Conservation (phyloP, 2,329 filamentous ascomycete genomes). For the Diaporthe velutina region DNA sequence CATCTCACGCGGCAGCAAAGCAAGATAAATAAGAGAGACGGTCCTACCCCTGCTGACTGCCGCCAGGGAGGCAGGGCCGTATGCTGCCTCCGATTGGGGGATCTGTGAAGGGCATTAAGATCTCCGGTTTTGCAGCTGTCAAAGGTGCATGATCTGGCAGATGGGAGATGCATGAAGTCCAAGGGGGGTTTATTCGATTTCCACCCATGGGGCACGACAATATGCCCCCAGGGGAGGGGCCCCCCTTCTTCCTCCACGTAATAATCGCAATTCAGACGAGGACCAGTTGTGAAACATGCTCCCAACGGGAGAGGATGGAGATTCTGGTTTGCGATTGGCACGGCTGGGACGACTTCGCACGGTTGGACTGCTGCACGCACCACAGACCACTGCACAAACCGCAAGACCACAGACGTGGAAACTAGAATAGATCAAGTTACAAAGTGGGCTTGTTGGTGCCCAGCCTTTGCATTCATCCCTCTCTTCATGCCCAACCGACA, state of each 20-base stretch:
- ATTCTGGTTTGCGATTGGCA: slow-evolving; percentile 22
- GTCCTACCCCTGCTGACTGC: slow-evolving; percentile 16
- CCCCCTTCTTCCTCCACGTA: no score
- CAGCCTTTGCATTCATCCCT: neutral
- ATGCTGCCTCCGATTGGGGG: slow-evolving; percentile 22
- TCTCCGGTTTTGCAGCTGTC: slow-evolving; percentile 35
- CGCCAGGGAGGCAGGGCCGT: neutral
- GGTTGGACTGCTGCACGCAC: neutral
- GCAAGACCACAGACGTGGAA: neutral
- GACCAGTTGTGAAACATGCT: slow-evolving; percentile 1
- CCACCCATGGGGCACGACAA: neutral
- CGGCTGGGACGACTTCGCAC: neutral
- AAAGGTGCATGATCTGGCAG: slow-evolving; percentile 34
- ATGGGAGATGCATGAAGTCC: slow-evolving; percentile 22
- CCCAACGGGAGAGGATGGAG: neutral
- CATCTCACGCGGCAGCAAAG: neutral
- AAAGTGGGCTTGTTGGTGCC: neutral
- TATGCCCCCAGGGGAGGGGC: neutral
- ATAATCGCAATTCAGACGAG: neutral
- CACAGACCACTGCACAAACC: neutral
- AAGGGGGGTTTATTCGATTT: slow-evolving; percentile 4
- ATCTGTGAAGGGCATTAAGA: slow-evolving; percentile 14
- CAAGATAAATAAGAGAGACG: neutral
- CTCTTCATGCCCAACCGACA: neutral
- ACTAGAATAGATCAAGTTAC: slow-evolving; percentile 10